Conservation (phyloP, 768 basidiomycete species). For the Artomyces pyxidatus region DNA sequence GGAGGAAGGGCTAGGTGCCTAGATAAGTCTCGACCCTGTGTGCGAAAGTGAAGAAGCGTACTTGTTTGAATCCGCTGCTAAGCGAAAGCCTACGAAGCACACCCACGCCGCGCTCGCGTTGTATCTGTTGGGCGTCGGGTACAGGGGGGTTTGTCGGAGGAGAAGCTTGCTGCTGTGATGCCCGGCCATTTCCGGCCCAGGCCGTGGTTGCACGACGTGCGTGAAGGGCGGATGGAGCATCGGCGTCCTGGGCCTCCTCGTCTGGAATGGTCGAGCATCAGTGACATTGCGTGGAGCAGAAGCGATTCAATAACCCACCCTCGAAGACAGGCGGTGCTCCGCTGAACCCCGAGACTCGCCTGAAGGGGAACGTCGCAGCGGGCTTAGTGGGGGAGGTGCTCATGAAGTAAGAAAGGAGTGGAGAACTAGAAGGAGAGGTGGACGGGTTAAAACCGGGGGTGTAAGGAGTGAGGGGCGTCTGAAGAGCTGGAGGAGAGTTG, state of each 20-base stretch:
- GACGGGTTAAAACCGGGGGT: slow-evolving; percentile 2
- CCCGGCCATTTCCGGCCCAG: slow-evolving; percentile 40
- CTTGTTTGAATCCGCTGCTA: slow-evolving; percentile 48
- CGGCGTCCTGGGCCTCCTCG: slow-evolving; percentile 10
- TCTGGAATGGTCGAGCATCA: slow-evolving; percentile 2
- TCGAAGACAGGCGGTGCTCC: slow-evolving; percentile 13
- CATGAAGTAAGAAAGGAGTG: slow-evolving; percentile 14
- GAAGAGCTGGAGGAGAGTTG: slow-evolving; percentile 6
- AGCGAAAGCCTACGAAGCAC: slow-evolving; percentile 72
- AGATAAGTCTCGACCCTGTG: not conserved
- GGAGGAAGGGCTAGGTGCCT: slow-evolving; percentile 13
- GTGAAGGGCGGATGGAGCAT: slow-evolving; percentile 3
- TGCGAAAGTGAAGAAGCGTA: slow-evolving; percentile 25
- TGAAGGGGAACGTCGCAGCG: slow-evolving; percentile 6
- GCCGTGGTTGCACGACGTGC: slow-evolving; percentile 52
- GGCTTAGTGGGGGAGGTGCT: slow-evolving; percentile 9
- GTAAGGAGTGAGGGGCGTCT: slow-evolving; percentile 9
- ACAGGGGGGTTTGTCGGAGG: slow-evolving; percentile 19
- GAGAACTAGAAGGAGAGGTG: slow-evolving; percentile 13
- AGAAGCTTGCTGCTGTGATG: slow-evolving; percentile 29
- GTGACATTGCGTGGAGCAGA: not conserved
- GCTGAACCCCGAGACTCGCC: slow-evolving; percentile 8
- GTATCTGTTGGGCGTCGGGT: slow-evolving; percentile 38
- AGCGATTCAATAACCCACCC: slow-evolving; percentile 2
- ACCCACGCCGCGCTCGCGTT: slow-evolving; percentile 67